Base-by-base conservation (phyloP, 208 protist genomes). In the Spongospora subterranea region DNA sequence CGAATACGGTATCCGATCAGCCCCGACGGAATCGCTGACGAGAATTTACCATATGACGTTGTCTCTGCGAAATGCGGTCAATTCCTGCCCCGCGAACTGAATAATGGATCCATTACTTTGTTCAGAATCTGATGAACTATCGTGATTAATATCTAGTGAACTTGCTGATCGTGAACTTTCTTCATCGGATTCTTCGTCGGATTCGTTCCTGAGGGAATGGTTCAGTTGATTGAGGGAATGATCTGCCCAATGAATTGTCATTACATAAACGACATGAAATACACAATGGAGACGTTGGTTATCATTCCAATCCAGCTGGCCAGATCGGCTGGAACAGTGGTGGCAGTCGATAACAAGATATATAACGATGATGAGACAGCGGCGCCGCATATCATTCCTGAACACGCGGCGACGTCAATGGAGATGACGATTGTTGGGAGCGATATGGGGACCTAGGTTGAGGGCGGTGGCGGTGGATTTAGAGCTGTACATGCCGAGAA, bases 1-100 rank as follows among this genome's bases (percentile, higher is more conserved):
- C 54, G 54, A 29, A 65, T 65, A 29, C 54, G 54, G 29, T 65
- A 65, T 29, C 54, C 54, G 54, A 65, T 65, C 54, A 65, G 54
- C 54, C 54, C 20, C 54, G 17, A 17, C 20, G 54, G 54, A 17
- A 65, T 32, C 17, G 20, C 20, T 29, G 54, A 32, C 54, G 54
- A 32, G 54, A 65, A 65, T 29, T 29, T 65, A 29, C 54, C 54
- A n/a, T n/a, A n/a, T n/a, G n/a, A n/a, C n/a, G n/a, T n/a, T n/a
- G n/a, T n/a, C n/a, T n/a, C n/a, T n/a, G n/a, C n/a, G n/a, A n/a
- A n/a, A n/a, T n/a, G n/a, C n/a, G n/a, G n/a, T n/a, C n/a, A n/a
- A n/a, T n/a, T n/a, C n/a, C n/a, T n/a, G n/a, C n/a, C n/a, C n/a
- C n/a, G n/a, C n/a, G n/a, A n/a, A n/a, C n/a, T n/a, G n/a, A n/a